Conservation (phyloP, 306 rosid genomes). For the Nissolia schottii region DNA sequence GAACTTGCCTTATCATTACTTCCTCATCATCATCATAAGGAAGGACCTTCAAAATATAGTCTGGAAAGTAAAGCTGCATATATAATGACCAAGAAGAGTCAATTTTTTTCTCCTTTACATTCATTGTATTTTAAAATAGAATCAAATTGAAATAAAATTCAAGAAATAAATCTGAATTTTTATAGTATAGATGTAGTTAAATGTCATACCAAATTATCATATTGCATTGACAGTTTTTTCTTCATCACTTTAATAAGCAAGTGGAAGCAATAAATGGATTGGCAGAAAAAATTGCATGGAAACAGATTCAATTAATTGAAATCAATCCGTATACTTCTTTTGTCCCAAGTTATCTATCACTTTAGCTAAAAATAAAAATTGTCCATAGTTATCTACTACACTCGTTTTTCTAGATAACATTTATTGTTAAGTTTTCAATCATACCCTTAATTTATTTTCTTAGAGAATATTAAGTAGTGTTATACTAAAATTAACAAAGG, state of each 20-base stretch:
- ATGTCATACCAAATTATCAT: neutral
- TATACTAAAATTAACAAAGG: too few species aligned
- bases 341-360: too few species aligned
- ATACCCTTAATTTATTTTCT: too few species aligned
- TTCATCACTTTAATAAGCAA: neutral
- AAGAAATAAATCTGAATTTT: neutral
- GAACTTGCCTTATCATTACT: conserved; percentile 18
- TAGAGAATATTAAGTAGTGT: too few species aligned
- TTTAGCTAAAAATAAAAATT: too few species aligned
- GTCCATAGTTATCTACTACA: too few species aligned
- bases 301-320: neutral
- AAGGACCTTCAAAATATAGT: neutral
- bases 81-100: neutral
- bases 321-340: too few species aligned
- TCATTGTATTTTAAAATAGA: neutral
- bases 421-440: too few species aligned
- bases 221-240: neutral
- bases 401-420: too few species aligned
- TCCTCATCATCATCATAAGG: neutral
- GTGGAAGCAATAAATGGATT: neutral
- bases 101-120: neutral
- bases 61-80: conserved; percentile 17
- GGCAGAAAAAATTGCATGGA: neutral
- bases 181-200: neutral
- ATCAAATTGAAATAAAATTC: neutral